Evolutionary conservation across 345 rosid species (phyloP).

Genomic region (Hibiscus syriacus): DNA sequence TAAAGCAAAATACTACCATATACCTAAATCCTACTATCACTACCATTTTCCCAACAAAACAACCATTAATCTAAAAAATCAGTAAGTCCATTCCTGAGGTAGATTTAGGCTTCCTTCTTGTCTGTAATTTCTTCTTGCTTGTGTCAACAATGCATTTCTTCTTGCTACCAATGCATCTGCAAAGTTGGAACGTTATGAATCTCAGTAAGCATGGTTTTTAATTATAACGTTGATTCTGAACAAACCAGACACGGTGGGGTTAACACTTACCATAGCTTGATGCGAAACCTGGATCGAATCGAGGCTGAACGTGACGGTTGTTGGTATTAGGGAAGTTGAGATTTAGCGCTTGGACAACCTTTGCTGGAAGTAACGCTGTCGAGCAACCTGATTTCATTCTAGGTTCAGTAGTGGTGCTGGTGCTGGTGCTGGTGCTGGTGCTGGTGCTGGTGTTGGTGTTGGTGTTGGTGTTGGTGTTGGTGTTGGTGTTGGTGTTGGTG

Average conservation of each 20-base stretch:
- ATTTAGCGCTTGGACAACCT: constrained; percentile 50
- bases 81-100: constrained; percentile 69
- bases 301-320: constrained; percentile 20
- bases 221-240: background rate
- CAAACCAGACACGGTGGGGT: background rate
- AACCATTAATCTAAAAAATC: constrained; percentile 9
- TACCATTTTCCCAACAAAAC: background rate
- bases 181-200: background rate
- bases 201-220: background rate
- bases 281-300: constrained; percentile 15
- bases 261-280: constrained; percentile 31
- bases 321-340: constrained; percentile 26
- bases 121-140: constrained; percentile 22
- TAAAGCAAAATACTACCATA: constrained; percentile 16
- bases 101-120: constrained; percentile 22
- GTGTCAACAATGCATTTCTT: constrained; percentile 11
- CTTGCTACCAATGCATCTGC: constrained; percentile 38
- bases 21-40: constrained; percentile 2
- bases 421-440: too few species aligned
- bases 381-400: constrained; percentile 51
- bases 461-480: too few species aligned
- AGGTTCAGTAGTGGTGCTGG: constrained; percentile 17
- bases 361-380: constrained; percentile 34
- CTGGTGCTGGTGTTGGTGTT: too few species aligned
- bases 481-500: too few species aligned